These are phyloP conservation scores for Saposhnikovia divaricata DNA, from an alignment of 129 eudicot genomes.

Conservation along the genomic window DNA sequence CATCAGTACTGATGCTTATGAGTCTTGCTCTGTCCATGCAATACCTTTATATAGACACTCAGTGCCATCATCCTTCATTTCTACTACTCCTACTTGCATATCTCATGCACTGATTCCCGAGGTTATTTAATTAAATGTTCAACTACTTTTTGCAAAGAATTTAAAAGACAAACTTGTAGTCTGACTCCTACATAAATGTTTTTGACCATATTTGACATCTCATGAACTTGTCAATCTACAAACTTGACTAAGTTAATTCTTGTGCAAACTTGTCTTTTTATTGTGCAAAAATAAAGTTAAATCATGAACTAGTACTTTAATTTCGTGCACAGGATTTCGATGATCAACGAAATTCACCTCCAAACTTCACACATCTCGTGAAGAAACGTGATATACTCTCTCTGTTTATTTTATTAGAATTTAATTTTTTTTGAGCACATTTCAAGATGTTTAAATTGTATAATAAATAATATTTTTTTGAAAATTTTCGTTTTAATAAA, in stretches of 20 bases:
- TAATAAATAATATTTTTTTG: too few species aligned
- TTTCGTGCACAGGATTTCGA: too few species aligned
- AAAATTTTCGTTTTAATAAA: too few species aligned
- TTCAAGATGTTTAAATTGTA: too few species aligned
- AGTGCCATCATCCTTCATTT: not conserved
- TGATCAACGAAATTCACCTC: too few species aligned
- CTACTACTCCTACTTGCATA: not conserved
- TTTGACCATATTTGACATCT: not conserved
- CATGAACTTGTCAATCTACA: not conserved
- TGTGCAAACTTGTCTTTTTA: not conserved
- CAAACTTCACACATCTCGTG: too few species aligned
- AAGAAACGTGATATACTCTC: too few species aligned
- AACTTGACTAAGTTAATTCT: not conserved
- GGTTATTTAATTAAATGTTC: not conserved
- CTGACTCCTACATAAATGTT: slow-evolving; percentile 5
- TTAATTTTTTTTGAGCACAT: too few species aligned
- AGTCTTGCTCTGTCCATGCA: not conserved
- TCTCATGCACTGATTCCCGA: not conserved
- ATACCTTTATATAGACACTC: not conserved
- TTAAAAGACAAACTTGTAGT: not conserved
- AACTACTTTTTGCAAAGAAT: slow-evolving; percentile 1
- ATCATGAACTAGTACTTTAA: too few species aligned
- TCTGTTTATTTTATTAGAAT: too few species aligned
- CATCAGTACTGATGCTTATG: not conserved
- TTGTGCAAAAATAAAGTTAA: too few species aligned